phyloP scores from a whole-genome alignment of 1,284 basidiomycete species.

The Apiotrichum brassicae region DNA sequence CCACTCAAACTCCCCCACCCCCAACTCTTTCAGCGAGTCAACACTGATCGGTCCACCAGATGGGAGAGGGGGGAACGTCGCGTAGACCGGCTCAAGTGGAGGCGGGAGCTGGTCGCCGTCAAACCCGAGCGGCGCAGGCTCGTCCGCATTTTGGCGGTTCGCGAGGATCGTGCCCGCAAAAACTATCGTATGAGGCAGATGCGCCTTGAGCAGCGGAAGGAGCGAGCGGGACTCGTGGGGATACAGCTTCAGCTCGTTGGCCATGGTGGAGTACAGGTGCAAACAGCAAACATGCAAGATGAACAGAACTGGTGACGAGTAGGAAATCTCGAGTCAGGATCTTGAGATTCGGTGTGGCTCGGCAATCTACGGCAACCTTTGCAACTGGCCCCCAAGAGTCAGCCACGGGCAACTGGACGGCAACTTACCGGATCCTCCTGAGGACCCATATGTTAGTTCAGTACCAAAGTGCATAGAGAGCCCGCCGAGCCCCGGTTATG shows the following conservation, averaged over 20 bases:
- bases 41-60: neutral
- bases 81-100: neutral
- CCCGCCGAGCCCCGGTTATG: too few species aligned
- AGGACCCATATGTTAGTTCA: too few species aligned
- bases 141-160: neutral
- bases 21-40: neutral
- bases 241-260: slow-evolving; percentile 23
- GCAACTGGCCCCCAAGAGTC: too few species aligned
- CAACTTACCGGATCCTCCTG: too few species aligned
- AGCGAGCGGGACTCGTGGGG: slow-evolving; percentile 12
- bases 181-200: slow-evolving; percentile 16
- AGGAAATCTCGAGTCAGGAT: too few species aligned
- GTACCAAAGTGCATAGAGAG: too few species aligned
- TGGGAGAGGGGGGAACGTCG: slow-evolving; percentile 4
- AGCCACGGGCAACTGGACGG: too few species aligned
- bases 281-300: too few species aligned
- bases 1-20: slow-evolving; percentile 9
- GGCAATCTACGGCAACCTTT: too few species aligned
- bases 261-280: slow-evolving; percentile 47
- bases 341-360: too few species aligned
- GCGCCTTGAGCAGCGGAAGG: slow-evolving; percentile 12
- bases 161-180: slow-evolving; percentile 15
- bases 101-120: neutral
- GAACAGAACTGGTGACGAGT: too few species aligned
- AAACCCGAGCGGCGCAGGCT: neutral